Base-by-base conservation (phyloP, 1,284 basidiomycete species). In the Ceratorhiza oryzae-sativae region DNA sequence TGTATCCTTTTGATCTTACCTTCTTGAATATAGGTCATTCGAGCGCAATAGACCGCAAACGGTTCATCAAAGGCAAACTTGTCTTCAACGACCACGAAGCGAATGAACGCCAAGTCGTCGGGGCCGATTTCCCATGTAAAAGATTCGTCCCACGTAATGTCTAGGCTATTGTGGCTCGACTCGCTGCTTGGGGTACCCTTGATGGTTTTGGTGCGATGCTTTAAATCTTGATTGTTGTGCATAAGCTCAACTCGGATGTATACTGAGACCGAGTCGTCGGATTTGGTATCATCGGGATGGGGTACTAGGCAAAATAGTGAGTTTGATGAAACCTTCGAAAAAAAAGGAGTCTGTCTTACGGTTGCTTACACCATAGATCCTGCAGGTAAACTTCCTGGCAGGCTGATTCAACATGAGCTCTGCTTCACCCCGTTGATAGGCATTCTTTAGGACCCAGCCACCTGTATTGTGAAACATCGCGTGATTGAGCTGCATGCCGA, bases 401-500 rank as follows among this genome's bases (percentile, higher is more conserved):
- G 56, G 42, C 27, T 70, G 65, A 48, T 45, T 45, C 25, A 13
- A 20, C 2, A 49, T 13, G 39, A 45, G 23, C 18, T 61, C 45
- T 58, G 42, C 27, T 53, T 27, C 20, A 23, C 53, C 62, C 36
- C 53, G 46, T 9, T 49, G 63, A 18, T 42, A 70, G 15, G 55
- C 41, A 30, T 23, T 58, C 42, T 70, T 70, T 27, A 70, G 41
- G 1, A 70, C 65, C 65, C 65, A 70, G 18, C 65, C 65, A 34
- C 65, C 65, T 20, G 65, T 70, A 27, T 46, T 30, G 27, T 70
- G 30, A 25, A 80, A 81, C 27, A 80, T 73, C 13, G 79, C 80
- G 45, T 78, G 77, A 71, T 80, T 79, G 55, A 80, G 74, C 63
- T 81, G 80, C 67, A 81, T 75, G 30, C 76, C 76, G 32, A 68